Conservation (phyloP, 495 filamentous ascomycete species). For the Tricharina praecox region DNA sequence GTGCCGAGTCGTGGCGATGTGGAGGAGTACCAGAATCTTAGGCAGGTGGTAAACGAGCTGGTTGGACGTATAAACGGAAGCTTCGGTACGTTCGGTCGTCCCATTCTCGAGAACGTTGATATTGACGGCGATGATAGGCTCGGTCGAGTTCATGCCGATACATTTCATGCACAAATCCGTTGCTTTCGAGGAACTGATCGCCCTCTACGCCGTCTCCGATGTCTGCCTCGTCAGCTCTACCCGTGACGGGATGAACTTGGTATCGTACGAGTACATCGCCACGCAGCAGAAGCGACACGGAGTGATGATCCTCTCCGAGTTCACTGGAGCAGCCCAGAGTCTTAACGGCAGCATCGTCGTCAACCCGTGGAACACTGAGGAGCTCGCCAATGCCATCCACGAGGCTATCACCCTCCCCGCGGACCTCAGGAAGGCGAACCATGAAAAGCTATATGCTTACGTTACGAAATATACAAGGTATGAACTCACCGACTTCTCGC, state of each 20-base stretch:
- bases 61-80: slow-evolving; percentile 84
- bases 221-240: slow-evolving; percentile 80
- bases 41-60: slow-evolving; percentile 74
- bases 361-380: slow-evolving; percentile 82
- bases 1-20: slow-evolving; percentile 85
- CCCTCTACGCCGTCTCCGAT: slow-evolving; percentile 77
- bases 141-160: slow-evolving; percentile 82
- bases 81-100: slow-evolving; percentile 59
- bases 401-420: slow-evolving; percentile 70
- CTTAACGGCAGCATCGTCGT: slow-evolving; percentile 74
- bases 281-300: slow-evolving; percentile 70
- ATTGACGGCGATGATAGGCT: slow-evolving; percentile 35
- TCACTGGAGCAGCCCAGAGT: slow-evolving; percentile 75
- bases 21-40: slow-evolving; percentile 87
- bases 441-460: slow-evolving; percentile 63
- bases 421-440: slow-evolving; percentile 67
- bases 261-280: slow-evolving; percentile 90
- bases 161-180: slow-evolving; percentile 89
- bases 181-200: slow-evolving; percentile 59
- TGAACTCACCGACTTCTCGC: too few species aligned
- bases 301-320: slow-evolving; percentile 81
- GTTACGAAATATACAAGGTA: slow-evolving; percentile 76
- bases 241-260: slow-evolving; percentile 94
- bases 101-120: too few species aligned
- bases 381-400: slow-evolving; percentile 70